Conservation (phyloP, 163 green algal genomes). For the Chlamydomonas reinhardtii region DNA sequence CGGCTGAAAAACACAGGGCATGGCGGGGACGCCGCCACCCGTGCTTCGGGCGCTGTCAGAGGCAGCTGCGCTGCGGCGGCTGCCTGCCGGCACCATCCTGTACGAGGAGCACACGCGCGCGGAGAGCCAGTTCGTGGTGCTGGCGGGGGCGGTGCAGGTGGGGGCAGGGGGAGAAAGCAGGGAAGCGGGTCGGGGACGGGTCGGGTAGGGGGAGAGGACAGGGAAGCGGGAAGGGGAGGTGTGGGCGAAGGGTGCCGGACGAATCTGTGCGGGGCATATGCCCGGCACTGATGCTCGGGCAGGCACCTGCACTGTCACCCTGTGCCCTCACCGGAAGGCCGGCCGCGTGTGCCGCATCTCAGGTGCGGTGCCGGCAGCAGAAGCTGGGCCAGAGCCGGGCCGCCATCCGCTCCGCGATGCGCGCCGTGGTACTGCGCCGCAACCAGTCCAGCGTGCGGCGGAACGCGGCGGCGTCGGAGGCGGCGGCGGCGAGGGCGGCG, state of each 20-base stretch:
- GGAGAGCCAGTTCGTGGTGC: constrained; percentile 36
- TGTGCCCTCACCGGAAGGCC: too few relatives aligned
- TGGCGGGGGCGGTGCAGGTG: constrained; percentile 26
- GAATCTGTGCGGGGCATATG: too few relatives aligned
- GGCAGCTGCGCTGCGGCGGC: constrained; percentile 5
- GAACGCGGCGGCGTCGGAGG: neutral
- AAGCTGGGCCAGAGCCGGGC: neutral
- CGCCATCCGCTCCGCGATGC: neutral
- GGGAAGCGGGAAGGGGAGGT: neutral
- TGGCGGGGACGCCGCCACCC: neutral
- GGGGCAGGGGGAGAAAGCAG: neutral
- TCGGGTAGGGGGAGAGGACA: neutral
- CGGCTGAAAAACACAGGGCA: too few relatives aligned
- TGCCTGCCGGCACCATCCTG: constrained; percentile 28
- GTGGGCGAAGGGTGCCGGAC: too few relatives aligned
- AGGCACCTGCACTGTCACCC: too few relatives aligned
- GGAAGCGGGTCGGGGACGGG: too few relatives aligned
- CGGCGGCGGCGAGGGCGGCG: neutral
- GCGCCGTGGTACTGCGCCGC: neutral
- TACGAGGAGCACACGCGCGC: constrained; percentile 39
- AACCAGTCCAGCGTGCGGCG: neutral
- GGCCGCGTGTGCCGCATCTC: neutral
- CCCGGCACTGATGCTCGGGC: too few relatives aligned
- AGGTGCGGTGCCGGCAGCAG: neutral
- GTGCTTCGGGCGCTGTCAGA: constrained; percentile 31